Percentiles rank a stretch among this genome's conserved stretches.
phyloP scores from a whole-genome alignment of 441 rosid genomes.

The Breynia disticha region DNA sequence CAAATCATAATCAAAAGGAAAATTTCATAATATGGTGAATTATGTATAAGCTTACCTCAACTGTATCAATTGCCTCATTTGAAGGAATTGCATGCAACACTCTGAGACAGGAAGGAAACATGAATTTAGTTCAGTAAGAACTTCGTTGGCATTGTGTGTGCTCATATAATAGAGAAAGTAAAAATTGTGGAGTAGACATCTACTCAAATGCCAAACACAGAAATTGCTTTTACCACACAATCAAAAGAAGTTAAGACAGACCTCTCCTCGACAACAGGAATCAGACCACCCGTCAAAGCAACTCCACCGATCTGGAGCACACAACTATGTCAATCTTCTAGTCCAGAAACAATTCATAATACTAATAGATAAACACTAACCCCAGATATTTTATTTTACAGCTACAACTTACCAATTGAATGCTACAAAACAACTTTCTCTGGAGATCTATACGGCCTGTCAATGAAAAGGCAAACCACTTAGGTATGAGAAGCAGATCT shows the following conservation, averaged over 20 bases:
- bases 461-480: slow-evolving; percentile 12
- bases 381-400: slow-evolving; percentile 1
- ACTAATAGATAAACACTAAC: slow-evolving; percentile 2
- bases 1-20: neutral
- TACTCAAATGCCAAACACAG: neutral
- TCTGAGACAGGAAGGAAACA: slow-evolving; percentile 34
- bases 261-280: slow-evolving; percentile 85
- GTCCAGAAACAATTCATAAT: neutral
- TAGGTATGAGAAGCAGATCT: slow-evolving; percentile 13
- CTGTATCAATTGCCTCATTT: slow-evolving; percentile 76
- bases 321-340: slow-evolving; percentile 16
- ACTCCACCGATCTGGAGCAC: slow-evolving; percentile 82
- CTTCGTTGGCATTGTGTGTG: too few species aligned
- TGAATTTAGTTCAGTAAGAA: neutral
- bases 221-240: neutral
- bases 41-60: slow-evolving; percentile 46
- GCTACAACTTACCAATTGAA: slow-evolving; percentile 59
- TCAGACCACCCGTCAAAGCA: slow-evolving; percentile 76
- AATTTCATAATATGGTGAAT: neutral
- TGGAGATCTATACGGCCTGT: slow-evolving; percentile 91
- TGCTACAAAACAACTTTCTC: slow-evolving; percentile 82
- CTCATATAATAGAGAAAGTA: too few species aligned
- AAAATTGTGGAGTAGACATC: too few species aligned
- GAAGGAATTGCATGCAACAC: slow-evolving; percentile 84
- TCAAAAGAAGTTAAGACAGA: slow-evolving; percentile 20